Conservation (phyloP, 345 rosid species). For the Cardiospermum halicacabum region DNA sequence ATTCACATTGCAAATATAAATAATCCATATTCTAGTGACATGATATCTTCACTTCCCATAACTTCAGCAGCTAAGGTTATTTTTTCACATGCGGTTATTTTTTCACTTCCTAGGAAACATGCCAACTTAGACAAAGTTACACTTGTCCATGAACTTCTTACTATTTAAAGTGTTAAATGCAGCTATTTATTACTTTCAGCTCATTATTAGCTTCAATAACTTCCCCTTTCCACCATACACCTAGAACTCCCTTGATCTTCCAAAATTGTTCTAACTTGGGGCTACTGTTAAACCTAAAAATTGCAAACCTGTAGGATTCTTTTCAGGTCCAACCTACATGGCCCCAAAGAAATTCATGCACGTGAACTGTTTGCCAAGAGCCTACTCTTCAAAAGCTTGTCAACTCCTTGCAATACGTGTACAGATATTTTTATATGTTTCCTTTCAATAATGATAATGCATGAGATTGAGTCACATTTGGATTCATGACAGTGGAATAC, state of each 20-base stretch:
- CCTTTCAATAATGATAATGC: neutral
- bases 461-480: neutral
- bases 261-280: neutral
- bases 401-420: neutral
- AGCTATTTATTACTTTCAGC: neutral
- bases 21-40: neutral
- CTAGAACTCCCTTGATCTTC: neutral
- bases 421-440: neutral
- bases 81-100: neutral
- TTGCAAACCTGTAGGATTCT: neutral
- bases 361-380: neutral
- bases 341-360: neutral
- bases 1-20: neutral
- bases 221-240: neutral
- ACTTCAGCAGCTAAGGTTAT: neutral
- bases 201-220: neutral
- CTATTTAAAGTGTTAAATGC: no score
- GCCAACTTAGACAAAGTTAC: neutral
- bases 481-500: neutral
- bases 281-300: neutral
- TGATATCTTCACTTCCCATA: neutral
- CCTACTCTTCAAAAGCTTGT: neutral
- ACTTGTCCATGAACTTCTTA: neutral
- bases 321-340: neutral
- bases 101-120: neutral